A percentile compares a stretch with the other conserved stretches of the same genome.
phyloP scores from a whole-genome alignment of 129 eudicot genomes.

The Escallonia rubra region DNA sequence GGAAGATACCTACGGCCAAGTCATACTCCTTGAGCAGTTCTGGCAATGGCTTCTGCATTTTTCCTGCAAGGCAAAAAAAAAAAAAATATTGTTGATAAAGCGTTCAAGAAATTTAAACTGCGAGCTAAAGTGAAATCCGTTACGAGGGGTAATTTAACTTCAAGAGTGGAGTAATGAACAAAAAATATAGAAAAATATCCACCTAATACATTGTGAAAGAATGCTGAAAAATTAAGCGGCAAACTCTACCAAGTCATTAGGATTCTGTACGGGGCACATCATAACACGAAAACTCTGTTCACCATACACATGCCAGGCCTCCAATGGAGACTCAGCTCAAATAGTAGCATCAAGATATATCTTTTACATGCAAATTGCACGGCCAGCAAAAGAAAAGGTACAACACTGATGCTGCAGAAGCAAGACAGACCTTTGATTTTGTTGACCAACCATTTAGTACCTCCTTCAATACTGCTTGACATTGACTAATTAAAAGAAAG shows the following conservation, averaged over 20 bases:
- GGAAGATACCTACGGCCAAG: conserved; percentile 38
- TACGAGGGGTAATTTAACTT: neutral
- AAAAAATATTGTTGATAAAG: too few species aligned
- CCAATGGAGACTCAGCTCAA: too few species aligned
- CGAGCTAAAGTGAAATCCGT: neutral
- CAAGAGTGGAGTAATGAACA: neutral
- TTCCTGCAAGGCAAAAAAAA: conserved; percentile 8
- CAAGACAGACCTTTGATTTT: conserved; percentile 66
- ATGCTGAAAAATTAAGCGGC: too few species aligned
- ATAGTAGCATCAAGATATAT: too few species aligned
- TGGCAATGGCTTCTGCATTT: conserved; percentile 38
- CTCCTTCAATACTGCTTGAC: conserved; percentile 70
- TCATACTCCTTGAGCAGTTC: conserved; percentile 46
- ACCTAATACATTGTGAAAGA: too few species aligned
- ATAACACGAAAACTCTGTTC: too few species aligned
- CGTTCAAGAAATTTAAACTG: neutral
- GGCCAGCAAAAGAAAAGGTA: neutral
- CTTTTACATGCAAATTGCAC: too few species aligned
- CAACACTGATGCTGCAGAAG: neutral
- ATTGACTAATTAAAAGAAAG: conserved; percentile 37
- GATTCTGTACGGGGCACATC: too few species aligned
- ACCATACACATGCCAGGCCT: too few species aligned
- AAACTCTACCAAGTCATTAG: too few species aligned
- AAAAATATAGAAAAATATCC: neutral
- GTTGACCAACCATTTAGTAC: conserved; percentile 76